Base-by-base conservation (phyloP, 2,329 filamentous ascomycete species). In the Pseudogymnoascus sp. region DNA sequence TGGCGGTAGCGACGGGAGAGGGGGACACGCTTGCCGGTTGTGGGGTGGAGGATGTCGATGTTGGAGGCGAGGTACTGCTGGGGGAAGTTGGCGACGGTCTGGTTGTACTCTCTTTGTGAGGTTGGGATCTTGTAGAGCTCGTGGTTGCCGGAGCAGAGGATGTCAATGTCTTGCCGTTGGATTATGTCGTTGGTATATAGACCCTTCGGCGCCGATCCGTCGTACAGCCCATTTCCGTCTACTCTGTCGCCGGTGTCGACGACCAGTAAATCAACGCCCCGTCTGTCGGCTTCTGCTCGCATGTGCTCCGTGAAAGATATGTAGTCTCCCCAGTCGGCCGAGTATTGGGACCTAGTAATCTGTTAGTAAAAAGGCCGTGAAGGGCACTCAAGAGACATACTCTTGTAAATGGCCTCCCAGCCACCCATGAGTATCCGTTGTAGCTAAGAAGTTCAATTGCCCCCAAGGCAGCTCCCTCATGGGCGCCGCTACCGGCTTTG, bases 241-340 rank as follows among this genome's bases (percentile, higher is more conserved):
- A 97, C 85, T 7, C 93, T 85, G 72, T 97, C 95, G 65, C 95
- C 95, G 0, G 93, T 97, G 74, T 99, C 95, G 67, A 99, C 80
- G n/a, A 99, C 79, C 15, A 99, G 79, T 15, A 99, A 79, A 74
- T 99, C 95, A 28, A 84, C 85, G 59, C 91, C 92, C 62, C 87
- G 82, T 1, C 86, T 83, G 72, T 97, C 90, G 63, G 92, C 91
- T 71, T 85, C 87, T 69, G 86, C 82, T 63, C 85, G 88, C 81
- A 99, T 85, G 73, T 93, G 91, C 36, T 88, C 81, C 35, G 92
- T 86, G 73, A 99, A 97, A 7, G 93, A 97, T 70, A 97, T 83
- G 76, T 97, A 99, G 77, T 99, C 95, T 65, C 95, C 95, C 92
- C 95, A 97, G 76, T 99, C 95, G 57, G 91, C 93, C 6, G 91